phyloP scores from a whole-genome alignment of 306 rosid species.

The Rosa persica region DNA sequence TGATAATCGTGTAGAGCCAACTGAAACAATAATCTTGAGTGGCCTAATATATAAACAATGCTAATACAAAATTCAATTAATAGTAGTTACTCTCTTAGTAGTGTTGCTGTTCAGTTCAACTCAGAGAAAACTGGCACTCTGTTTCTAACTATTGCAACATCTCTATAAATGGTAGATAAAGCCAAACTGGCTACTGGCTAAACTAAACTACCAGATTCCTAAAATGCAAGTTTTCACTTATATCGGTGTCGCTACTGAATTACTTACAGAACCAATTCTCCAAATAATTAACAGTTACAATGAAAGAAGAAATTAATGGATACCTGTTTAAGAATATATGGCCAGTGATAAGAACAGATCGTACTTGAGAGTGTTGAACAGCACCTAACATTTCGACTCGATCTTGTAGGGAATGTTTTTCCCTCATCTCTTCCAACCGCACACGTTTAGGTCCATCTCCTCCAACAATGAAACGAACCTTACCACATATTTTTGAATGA shows the following conservation, averaged over 20 bases:
- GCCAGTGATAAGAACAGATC: slow-evolving; percentile 70
- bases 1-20: background rate
- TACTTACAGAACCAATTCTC: background rate
- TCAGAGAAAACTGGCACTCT: background rate
- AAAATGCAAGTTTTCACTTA: background rate
- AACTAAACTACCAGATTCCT: background rate
- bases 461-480: slow-evolving; percentile 89
- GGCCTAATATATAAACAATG: background rate
- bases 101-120: background rate
- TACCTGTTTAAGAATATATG: slow-evolving; percentile 95
- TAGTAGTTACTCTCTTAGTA: background rate
- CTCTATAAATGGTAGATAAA: background rate
- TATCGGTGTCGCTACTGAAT: background rate
- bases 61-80: background rate
- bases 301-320: background rate
- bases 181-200: no score
- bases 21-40: background rate
- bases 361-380: slow-evolving; percentile 78
- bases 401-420: slow-evolving; percentile 90
- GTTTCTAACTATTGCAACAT: background rate
- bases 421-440: slow-evolving; percentile 95
- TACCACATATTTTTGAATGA: slow-evolving; percentile 31
- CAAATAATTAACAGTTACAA: background rate
- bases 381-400: slow-evolving; percentile 95
- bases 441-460: slow-evolving; percentile 97